Conservation (phyloP, 1,284 basidiomycete genomes). For the Lentinula novae-zelandiae region DNA sequence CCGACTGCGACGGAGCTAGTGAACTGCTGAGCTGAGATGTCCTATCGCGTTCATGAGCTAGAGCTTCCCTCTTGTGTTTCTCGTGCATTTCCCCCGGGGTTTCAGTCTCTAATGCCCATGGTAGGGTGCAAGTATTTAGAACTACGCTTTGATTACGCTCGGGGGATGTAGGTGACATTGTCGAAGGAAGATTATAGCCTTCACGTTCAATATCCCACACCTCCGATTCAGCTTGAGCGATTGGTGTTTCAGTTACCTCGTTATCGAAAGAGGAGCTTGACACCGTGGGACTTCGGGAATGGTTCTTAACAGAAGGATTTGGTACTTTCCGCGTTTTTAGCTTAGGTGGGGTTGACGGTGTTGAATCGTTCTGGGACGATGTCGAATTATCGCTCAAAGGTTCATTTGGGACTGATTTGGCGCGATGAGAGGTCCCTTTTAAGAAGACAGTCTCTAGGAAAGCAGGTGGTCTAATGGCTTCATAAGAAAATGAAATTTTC, state of each 20-base stretch:
- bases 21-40: slow-evolving; percentile 23
- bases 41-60: not conserved
- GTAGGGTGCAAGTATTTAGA: slow-evolving; percentile 7
- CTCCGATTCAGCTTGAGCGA: slow-evolving; percentile 39
- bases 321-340: not conserved
- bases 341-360: slow-evolving; percentile 10
- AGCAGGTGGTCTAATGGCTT: not conserved
- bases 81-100: not conserved
- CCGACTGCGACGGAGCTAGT: slow-evolving; percentile 51
- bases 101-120: not conserved
- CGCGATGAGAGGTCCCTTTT: slow-evolving; percentile 1
- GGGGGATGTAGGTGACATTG: slow-evolving; percentile 12
- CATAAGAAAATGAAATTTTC: slow-evolving; percentile 10
- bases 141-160: slow-evolving; percentile 12
- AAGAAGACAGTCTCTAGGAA: slow-evolving; percentile 58
- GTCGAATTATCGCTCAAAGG: not conserved
- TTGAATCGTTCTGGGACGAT: not conserved
- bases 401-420: not conserved
- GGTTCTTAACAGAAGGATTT: not conserved
- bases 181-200: slow-evolving; percentile 23
- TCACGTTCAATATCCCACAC: slow-evolving; percentile 67
- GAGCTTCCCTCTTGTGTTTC: not conserved
- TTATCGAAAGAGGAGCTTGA: not conserved
- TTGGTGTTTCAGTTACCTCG: not conserved
- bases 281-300: not conserved